Evolutionary conservation across 805 yeast genomes (phyloP).

Genomic region (Yarrowia osloensis): DNA sequence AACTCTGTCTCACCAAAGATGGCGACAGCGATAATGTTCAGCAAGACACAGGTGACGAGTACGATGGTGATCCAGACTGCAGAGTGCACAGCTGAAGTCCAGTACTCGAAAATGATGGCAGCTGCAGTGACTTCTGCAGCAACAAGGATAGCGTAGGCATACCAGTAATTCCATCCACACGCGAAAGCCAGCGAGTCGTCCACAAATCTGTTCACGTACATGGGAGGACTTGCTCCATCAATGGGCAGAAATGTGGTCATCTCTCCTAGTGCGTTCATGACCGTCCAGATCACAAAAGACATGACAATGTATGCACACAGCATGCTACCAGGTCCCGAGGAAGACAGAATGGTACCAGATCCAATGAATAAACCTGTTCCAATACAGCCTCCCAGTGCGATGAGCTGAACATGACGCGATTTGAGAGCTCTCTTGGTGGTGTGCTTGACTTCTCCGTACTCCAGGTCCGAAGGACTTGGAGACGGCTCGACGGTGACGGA

Average conservation of each 20-base stretch:
- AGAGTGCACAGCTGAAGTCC: slow-evolving; percentile 53
- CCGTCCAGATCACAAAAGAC: slow-evolving; percentile 63
- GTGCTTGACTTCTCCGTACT: slow-evolving; percentile 5
- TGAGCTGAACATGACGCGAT: slow-evolving; percentile 68
- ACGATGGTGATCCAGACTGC: slow-evolving; percentile 55
- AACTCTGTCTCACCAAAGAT: slow-evolving; percentile 60
- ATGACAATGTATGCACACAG: slow-evolving; percentile 63
- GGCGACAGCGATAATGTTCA: slow-evolving; percentile 53
- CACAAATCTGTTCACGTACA: slow-evolving; percentile 60
- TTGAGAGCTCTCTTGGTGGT: slow-evolving; percentile 45
- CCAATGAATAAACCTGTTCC: slow-evolving; percentile 81
- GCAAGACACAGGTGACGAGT: slow-evolving; percentile 49
- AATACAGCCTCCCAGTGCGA: slow-evolving; percentile 74
- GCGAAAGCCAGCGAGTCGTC: slow-evolving; percentile 61
- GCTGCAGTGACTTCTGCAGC: slow-evolving; percentile 52
- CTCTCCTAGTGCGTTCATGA: slow-evolving; percentile 61
- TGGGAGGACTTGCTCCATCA: slow-evolving; percentile 65
- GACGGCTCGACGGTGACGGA: slow-evolving; percentile 3
- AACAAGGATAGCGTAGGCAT: slow-evolving; percentile 51
- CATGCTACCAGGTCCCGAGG: slow-evolving; percentile 71
- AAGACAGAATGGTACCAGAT: slow-evolving; percentile 61
- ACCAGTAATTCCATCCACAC: slow-evolving; percentile 54
- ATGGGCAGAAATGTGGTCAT: slow-evolving; percentile 57
- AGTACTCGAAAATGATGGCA: slow-evolving; percentile 48
- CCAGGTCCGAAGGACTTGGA: slow-evolving; percentile 3